Evolutionary conservation across 352 stramenopile genomes (phyloP), one percentile per base, ranked within the genome.

Genomic region (Pythium chondricola): DNA sequence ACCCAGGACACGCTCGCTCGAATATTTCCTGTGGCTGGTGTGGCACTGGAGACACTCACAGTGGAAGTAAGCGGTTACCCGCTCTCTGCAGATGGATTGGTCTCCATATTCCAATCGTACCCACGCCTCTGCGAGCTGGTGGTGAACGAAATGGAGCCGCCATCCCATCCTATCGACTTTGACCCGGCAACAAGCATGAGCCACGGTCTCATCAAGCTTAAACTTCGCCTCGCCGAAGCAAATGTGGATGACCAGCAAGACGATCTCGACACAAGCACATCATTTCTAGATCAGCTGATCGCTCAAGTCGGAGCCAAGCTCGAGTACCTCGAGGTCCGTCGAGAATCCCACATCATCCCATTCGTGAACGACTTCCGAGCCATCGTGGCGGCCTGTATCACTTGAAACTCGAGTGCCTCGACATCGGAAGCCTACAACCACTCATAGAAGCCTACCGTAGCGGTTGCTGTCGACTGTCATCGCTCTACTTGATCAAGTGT

Each of bases 401-500:
- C 24, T 35, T 58, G 26, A 58, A 44, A 9, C 50, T 58, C 1
- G 26, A 33, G 11, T 14, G 27, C 27, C 16, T 58, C 14, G 42
- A 58, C 6, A 38, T 58, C 16, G 29, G 7, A 0, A 36, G 32
- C 17, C 27, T 58, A 6, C 33, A 58, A 11, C 41, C 50, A 4
- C 21, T 58, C 1, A 51, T 58, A 9, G 27, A 47, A 2, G 17
- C 29, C 1, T 58, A 52, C 29, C 20, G 29, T 30, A 10, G 26
- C 14, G 51, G 51, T 4, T 43, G 1, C 8, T 49, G 43, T 10
- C 51, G 43, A 1, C 17, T 58, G 0, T 58, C 51, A n/a, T 58
- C 51, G 11, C 51, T 58, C 0, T 58, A 58, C 18, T 22, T 58
- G 16, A 21, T 46, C 2, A 38, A 52, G 25, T 38, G 43, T 17